These are phyloP conservation scores for Leptographium procerum DNA, from an alignment of 2,329 filamentous ascomycete species.

Conservation along the genomic window DNA sequence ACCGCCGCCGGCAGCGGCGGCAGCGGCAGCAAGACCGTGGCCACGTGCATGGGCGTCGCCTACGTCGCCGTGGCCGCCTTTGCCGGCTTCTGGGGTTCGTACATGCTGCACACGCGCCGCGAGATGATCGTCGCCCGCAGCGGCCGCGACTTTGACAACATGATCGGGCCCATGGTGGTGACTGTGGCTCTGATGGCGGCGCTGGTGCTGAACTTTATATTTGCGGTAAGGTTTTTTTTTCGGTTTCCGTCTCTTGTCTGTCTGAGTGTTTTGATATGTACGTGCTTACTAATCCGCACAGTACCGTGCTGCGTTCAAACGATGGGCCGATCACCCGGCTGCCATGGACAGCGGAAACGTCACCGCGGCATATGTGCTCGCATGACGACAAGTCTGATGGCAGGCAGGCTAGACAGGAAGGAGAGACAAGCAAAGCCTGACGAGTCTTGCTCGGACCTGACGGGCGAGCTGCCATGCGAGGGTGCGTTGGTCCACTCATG, in stretches of 20 bases:
- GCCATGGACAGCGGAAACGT: not conserved
- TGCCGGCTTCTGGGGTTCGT: slow-evolving; percentile 78
- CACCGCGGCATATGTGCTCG: not conserved
- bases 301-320: slow-evolving; percentile 12
- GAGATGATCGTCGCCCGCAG: slow-evolving; percentile 75
- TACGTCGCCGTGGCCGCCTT: slow-evolving; percentile 78
- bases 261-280: not conserved
- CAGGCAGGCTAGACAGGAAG: not conserved
- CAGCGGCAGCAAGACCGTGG: slow-evolving; percentile 55
- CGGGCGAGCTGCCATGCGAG: no score
- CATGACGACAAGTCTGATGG: not conserved
- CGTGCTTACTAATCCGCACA: not conserved
- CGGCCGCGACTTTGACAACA: slow-evolving; percentile 85
- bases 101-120: slow-evolving; percentile 64
- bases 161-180: slow-evolving; percentile 73
- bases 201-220: slow-evolving; percentile 75
- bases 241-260: not conserved
- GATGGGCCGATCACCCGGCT: slow-evolving; percentile 8
- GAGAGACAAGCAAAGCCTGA: no score
- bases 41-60: slow-evolving; percentile 65
- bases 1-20: slow-evolving; percentile 54
- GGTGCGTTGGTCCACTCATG: no score
- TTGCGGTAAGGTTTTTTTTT: slow-evolving; percentile 51
- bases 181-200: slow-evolving; percentile 69
- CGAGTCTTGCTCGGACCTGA: no score